Percentiles rank a stretch among this genome's conserved stretches.
Conservation (phyloP, 1,284 basidiomycete species). For the Boletellus sp. region DNA sequence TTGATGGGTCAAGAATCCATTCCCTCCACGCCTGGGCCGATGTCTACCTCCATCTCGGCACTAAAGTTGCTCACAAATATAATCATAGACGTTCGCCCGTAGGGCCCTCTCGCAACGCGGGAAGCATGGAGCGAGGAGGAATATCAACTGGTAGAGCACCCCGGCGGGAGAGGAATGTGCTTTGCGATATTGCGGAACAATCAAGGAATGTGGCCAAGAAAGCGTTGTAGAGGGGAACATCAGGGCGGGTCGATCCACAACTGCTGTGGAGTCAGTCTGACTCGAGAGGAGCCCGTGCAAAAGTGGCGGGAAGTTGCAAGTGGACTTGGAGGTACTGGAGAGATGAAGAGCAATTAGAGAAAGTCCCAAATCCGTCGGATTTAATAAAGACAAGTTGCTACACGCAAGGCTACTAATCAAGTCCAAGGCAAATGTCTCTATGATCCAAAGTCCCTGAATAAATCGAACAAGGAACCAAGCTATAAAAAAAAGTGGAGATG, state of each 20-base stretch:
- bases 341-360: no score
- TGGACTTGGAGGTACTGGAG: no score
- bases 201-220: slow-evolving; percentile 51
- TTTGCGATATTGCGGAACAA: slow-evolving; percentile 67
- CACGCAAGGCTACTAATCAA: no score
- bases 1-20: slow-evolving; percentile 73
- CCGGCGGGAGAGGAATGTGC: slow-evolving; percentile 52
- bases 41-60: slow-evolving; percentile 56
- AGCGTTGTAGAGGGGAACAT: slow-evolving; percentile 63
- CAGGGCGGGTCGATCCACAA: slow-evolving; percentile 39
- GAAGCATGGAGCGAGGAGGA: slow-evolving; percentile 64
- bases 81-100: slow-evolving; percentile 55
- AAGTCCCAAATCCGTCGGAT: no score
- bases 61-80: slow-evolving; percentile 64
- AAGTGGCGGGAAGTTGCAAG: no score
- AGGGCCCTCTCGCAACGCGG: slow-evolving; percentile 62
- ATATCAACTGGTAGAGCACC: slow-evolving; percentile 58
- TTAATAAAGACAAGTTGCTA: no score
- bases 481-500: no score
- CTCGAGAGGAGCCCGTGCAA: no score
- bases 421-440: no score
- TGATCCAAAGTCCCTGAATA: no score
- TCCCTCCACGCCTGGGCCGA: slow-evolving; percentile 71
- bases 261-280: not conserved
- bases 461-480: no score